Evolutionary conservation across 2,329 filamentous ascomycete species (phyloP).

Genomic region (Claviceps monticola): DNA sequence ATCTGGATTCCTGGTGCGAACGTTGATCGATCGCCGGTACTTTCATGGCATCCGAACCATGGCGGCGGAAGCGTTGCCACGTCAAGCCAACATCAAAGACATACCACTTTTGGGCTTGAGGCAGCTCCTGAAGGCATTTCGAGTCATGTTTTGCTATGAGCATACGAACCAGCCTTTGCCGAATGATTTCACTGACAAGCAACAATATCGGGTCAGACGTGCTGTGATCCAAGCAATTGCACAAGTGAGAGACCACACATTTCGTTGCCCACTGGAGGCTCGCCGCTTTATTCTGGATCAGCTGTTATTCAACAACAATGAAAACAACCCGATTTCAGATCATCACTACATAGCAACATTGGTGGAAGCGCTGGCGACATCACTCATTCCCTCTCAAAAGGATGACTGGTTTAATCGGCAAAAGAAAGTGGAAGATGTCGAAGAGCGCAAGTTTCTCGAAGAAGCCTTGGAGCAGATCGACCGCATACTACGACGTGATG

Average conservation of each 20-base stretch:
- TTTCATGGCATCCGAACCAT: conserved; percentile 85
- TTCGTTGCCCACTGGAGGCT: conserved; percentile 64
- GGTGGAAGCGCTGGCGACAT: conserved; percentile 47
- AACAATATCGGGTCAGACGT: conserved; percentile 71
- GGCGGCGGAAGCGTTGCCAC: conserved; percentile 65
- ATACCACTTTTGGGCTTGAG: conserved; percentile 62
- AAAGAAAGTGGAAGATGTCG: conserved; percentile 30
- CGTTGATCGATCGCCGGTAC: conserved; percentile 81
- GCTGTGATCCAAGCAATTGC: conserved; percentile 73
- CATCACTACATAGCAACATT: conserved; percentile 76
- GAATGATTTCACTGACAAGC: conserved; percentile 84
- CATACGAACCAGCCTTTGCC: conserved; percentile 66
- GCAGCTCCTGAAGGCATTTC: conserved; percentile 76
- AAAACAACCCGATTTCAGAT: conserved; percentile 78
- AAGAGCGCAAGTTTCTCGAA: conserved; percentile 35
- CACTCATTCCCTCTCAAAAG: conserved; percentile 37
- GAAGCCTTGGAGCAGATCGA: conserved; percentile 49
- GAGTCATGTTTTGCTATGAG: conserved; percentile 74
- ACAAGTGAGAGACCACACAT: conserved; percentile 56
- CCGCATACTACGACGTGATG: conserved; percentile 51
- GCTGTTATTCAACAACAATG: conserved; percentile 87
- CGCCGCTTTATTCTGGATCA: conserved; percentile 80
- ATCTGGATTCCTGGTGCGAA: conserved; percentile 79
- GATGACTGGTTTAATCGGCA: conserved; percentile 31
- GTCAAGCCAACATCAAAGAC: conserved; percentile 55